These are phyloP conservation scores for Diplogelasinospora grovesii DNA, from an alignment of 495 filamentous ascomycete genomes.

Conservation along the genomic window DNA sequence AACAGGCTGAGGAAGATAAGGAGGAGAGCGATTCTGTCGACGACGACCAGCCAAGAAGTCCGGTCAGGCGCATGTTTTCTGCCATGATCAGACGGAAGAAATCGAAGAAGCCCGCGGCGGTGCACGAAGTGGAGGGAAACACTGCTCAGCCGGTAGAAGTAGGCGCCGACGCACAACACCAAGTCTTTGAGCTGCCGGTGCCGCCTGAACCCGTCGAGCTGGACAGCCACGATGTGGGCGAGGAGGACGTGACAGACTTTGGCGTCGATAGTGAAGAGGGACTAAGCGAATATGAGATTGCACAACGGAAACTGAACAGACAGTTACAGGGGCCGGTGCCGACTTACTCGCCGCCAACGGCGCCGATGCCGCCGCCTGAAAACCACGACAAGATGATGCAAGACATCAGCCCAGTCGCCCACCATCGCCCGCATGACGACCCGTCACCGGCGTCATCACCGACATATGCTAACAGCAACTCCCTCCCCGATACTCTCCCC, in stretches of 20 bases:
- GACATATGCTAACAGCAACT: conserved; percentile 33
- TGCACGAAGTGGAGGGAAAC: conserved; percentile 14
- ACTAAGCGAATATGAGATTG: conserved; percentile 38
- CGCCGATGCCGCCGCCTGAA: background rate
- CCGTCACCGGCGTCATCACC: conserved; percentile 37
- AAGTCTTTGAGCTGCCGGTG: conserved; percentile 44
- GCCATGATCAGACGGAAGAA: conserved; percentile 26
- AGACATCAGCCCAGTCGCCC: conserved; percentile 27
- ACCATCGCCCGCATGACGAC: conserved; percentile 33
- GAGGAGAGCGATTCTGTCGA: conserved; percentile 16
- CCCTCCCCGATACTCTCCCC: conserved; percentile 31
- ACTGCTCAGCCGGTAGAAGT: conserved; percentile 34
- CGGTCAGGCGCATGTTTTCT: conserved; percentile 28
- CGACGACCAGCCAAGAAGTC: conserved; percentile 18
- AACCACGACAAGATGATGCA: conserved; percentile 30
- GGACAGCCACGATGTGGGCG: conserved; percentile 33
- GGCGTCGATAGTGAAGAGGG: conserved; percentile 21
- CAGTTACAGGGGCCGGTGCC: conserved; percentile 36
- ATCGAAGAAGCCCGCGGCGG: conserved; percentile 13
- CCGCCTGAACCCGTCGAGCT: conserved; percentile 42
- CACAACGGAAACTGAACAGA: conserved; percentile 36
- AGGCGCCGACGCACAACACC: conserved; percentile 39
- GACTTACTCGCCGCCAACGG: conserved; percentile 22
- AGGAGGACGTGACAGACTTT: conserved; percentile 31
- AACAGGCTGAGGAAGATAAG: conserved; percentile 19